Evolutionary conservation across 2,329 filamentous ascomycete genomes (phyloP).

Genomic region (Fusarium sp.): DNA sequence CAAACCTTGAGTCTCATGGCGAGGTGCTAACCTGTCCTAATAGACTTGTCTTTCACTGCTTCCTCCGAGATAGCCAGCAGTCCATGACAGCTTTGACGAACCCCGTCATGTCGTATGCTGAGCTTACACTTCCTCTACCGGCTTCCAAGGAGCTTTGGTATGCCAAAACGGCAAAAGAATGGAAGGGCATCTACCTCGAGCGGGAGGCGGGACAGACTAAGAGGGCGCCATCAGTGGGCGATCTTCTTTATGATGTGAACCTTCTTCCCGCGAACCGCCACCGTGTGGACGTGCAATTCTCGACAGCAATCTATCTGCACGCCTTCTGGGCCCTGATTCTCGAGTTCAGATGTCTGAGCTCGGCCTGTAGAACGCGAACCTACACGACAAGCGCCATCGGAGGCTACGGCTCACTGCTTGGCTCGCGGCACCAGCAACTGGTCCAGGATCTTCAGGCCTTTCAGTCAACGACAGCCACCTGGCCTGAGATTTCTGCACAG

Average conservation of each 20-base stretch:
- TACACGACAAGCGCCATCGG: constrained; percentile 57
- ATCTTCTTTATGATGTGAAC: constrained; percentile 68
- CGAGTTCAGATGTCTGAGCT: constrained; percentile 72
- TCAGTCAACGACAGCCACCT: constrained; percentile 56
- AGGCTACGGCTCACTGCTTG: constrained; percentile 60
- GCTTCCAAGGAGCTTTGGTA: constrained; percentile 73
- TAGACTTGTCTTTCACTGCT: constrained; percentile 73
- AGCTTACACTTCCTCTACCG: constrained; percentile 75
- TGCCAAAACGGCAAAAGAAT: constrained; percentile 71
- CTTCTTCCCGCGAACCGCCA: constrained; percentile 61
- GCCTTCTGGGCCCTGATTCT: constrained; percentile 74
- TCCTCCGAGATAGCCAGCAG: constrained; percentile 73
- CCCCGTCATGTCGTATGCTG: constrained; percentile 75
- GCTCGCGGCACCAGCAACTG: constrained; percentile 72
- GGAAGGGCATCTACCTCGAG: constrained; percentile 71
- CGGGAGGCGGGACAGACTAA: constrained; percentile 52
- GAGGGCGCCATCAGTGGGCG: constrained; percentile 63
- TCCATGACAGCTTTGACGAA: constrained; percentile 76
- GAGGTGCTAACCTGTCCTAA: constrained; percentile 21
- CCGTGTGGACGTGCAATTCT: constrained; percentile 67
- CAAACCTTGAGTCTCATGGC: neutral
- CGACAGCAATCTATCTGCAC: constrained; percentile 71
- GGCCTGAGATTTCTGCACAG: constrained; percentile 58
- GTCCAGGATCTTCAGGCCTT: constrained; percentile 66
- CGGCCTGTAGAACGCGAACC: constrained; percentile 60